Evolutionary conservation across 805 yeast species (phyloP).

Genomic region (Myxozyma monticola): DNA sequence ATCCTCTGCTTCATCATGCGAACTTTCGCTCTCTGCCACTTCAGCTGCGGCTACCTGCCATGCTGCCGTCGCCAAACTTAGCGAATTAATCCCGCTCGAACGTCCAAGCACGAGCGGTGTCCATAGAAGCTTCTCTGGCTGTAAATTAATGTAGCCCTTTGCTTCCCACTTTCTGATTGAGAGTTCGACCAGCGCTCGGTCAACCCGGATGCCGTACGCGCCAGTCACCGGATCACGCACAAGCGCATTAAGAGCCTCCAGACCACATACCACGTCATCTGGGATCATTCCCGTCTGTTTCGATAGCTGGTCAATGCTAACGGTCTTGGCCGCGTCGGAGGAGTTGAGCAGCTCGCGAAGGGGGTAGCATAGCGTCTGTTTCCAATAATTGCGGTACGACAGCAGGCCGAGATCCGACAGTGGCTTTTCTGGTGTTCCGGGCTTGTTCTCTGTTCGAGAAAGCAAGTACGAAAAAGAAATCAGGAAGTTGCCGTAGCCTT

Average conservation of each 20-base stretch:
- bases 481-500: conserved; percentile 84
- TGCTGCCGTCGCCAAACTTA: conserved; percentile 11
- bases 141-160: conserved; percentile 54
- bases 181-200: conserved; percentile 46
- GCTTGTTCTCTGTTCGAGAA: conserved; percentile 68
- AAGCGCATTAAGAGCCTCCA: conserved; percentile 73
- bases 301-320: conserved; percentile 62
- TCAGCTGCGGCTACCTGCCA: conserved; percentile 11
- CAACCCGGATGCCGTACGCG: conserved; percentile 56
- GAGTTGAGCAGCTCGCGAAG: conserved; percentile 36
- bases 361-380: conserved; percentile 56
- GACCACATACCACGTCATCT: conserved; percentile 81
- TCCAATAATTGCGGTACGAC: conserved; percentile 89
- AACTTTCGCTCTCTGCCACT: no score
- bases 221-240: conserved; percentile 48
- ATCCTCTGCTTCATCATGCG: no score
- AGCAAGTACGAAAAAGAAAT: conserved; percentile 87
- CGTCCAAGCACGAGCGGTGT: conserved; percentile 82
- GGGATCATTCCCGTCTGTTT: conserved; percentile 79
- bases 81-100: conserved; percentile 64
- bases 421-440: conserved; percentile 96
- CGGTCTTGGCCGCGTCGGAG: conserved; percentile 12
- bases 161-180: conserved; percentile 53
- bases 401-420: conserved; percentile 80
- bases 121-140: conserved; percentile 65